Conservation (phyloP, 306 rosid genomes). For the Erythrophleum fordii region DNA sequence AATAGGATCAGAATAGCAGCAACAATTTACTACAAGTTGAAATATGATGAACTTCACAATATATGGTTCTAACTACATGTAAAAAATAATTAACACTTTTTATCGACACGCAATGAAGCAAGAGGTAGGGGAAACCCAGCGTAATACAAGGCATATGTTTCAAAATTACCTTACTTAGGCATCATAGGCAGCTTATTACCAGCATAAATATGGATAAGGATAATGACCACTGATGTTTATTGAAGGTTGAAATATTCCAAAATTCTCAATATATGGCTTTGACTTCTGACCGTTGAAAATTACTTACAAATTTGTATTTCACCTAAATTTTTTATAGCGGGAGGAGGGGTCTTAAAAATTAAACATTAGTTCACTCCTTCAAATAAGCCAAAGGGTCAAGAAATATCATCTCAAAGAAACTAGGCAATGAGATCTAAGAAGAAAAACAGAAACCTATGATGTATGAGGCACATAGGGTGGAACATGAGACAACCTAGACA, state of each 20-base stretch:
- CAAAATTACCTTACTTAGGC: not conserved
- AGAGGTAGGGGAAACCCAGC: not conserved
- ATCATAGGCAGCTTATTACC: slow-evolving; percentile 7
- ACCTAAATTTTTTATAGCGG: not conserved
- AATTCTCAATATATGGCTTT: not conserved
- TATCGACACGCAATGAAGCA: not conserved
- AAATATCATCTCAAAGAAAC: not conserved
- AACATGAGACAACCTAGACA: not conserved
- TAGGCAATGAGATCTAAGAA: not conserved
- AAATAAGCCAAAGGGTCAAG: not conserved
- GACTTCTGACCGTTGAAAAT: not conserved
- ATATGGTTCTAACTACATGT: not conserved
- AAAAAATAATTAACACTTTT: not conserved
- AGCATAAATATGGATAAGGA: not conserved
- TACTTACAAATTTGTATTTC: not conserved
- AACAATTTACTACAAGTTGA: not conserved
- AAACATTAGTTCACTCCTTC: not conserved
- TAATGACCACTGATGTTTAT: not conserved
- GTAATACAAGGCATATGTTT: not conserved
- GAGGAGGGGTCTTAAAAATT: not conserved
- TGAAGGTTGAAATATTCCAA: not conserved
- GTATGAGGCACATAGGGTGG: not conserved
- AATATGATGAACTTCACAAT: not conserved
- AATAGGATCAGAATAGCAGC: not conserved
- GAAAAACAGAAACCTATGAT: not conserved